Conservation (phyloP, 192 early-diverging fungal species). For the Mortierella alpina region DNA sequence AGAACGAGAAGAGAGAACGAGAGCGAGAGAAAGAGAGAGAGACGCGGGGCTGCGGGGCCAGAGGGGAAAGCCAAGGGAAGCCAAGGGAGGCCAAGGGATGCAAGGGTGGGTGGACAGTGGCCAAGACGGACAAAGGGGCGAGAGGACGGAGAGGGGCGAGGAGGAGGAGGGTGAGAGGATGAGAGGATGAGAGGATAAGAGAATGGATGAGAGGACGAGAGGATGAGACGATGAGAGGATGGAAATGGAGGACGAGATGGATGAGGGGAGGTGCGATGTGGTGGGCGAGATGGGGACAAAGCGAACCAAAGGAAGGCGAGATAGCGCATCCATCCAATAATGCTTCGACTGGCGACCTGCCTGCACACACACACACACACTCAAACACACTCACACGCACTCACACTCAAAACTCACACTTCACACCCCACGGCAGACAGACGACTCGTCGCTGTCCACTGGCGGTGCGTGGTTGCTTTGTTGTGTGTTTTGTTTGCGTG, state of each 20-base stretch:
- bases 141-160: not conserved
- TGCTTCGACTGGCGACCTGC: too few species aligned
- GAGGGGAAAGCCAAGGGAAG: not conserved
- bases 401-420: too few species aligned
- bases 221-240: not conserved
- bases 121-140: not conserved
- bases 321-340: not conserved
- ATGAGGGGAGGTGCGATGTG: not conserved
- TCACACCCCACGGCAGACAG: too few species aligned
- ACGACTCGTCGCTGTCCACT: too few species aligned
- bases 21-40: slow-evolving; percentile 6
- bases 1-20: not conserved
- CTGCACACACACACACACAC: too few species aligned
- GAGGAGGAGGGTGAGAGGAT: not conserved
- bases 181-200: not conserved
- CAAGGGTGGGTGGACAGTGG: not conserved
- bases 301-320: not conserved
- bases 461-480: too few species aligned
- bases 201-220: not conserved
- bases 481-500: too few species aligned
- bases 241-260: not conserved
- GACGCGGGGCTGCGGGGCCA: not conserved
- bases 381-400: too few species aligned
- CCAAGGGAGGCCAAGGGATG: not conserved
- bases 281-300: not conserved